Evolutionary conservation across 164 flowering plant genomes (phyloP).

Genomic region (Stephania yunnanensis): DNA sequence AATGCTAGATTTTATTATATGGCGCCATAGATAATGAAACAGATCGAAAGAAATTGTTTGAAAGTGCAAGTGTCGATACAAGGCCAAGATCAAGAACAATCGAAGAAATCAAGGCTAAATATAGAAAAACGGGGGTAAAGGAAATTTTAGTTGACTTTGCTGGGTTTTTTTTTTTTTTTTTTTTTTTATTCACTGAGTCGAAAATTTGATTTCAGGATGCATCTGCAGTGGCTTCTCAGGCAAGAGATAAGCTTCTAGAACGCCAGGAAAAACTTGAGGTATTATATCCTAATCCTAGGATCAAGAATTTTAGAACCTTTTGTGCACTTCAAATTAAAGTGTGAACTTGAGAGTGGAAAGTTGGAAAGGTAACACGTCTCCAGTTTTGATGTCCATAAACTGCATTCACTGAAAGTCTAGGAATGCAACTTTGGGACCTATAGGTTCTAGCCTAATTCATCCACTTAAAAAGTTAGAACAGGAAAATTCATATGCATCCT

Average conservation of each 20-base stretch:
- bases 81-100: slow-evolving; percentile 68
- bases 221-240: slow-evolving; percentile 63
- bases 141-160: not conserved
- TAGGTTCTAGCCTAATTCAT: not conserved
- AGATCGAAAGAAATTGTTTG: slow-evolving; percentile 61
- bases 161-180: slow-evolving; percentile 6
- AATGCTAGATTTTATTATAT: not conserved
- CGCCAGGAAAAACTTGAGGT: slow-evolving; percentile 93
- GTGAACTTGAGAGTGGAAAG: not conserved
- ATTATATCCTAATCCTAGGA: not conserved
- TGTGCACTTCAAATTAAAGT: not conserved
- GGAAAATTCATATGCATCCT: not conserved
- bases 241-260: slow-evolving; percentile 69
- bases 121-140: slow-evolving; percentile 66
- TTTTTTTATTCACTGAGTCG: slow-evolving; percentile 14
- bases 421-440: not conserved
- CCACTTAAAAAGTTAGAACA: not conserved
- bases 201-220: slow-evolving; percentile 52
- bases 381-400: not conserved
- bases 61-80: slow-evolving; percentile 38
- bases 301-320: not conserved
- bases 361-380: not conserved
- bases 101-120: slow-evolving; percentile 74
- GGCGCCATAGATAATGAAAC: slow-evolving; percentile 37
- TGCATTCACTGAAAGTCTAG: not conserved